These are phyloP conservation scores for Daedaleopsis nitida DNA, from an alignment of 768 basidiomycete species.

Conservation along the genomic window DNA sequence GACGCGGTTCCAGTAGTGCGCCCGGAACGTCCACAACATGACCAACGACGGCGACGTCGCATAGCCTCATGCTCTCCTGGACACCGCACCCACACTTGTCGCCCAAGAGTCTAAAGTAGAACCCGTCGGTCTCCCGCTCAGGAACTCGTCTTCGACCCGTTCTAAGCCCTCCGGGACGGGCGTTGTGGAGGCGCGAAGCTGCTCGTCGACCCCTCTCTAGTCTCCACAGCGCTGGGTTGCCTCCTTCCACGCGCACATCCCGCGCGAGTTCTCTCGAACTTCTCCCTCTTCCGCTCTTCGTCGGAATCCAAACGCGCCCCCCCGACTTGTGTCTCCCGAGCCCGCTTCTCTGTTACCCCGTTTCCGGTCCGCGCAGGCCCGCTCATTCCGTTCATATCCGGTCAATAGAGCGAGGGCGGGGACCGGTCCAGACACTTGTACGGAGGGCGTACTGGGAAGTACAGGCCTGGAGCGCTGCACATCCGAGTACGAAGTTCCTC, in stretches of 20 bases:
- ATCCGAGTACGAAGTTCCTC: background rate
- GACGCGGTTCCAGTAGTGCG: background rate
- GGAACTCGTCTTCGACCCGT: background rate
- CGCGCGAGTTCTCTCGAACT: background rate
- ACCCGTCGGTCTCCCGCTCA: background rate
- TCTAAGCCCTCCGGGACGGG: background rate
- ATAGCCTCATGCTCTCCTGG: slow-evolving; percentile 17
- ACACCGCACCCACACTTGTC: slow-evolving; percentile 1
- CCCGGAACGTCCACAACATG: background rate
- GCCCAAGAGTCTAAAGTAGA: background rate
- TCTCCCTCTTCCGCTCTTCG: background rate
- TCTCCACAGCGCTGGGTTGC: background rate
- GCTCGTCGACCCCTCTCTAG: background rate
- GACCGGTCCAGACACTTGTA: background rate
- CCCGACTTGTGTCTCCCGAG: too few relatives aligned
- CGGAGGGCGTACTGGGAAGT: too few relatives aligned
- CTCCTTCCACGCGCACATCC: background rate
- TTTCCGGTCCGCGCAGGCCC: too few relatives aligned
- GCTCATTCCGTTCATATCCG: background rate
- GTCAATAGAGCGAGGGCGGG: background rate
- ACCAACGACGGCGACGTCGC: slow-evolving; percentile 7
- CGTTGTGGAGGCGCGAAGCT: background rate
- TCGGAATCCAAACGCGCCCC: too few relatives aligned
- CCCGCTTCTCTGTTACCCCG: too few relatives aligned
- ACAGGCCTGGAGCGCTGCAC: too few relatives aligned